Conservation (phyloP, 306 rosid genomes). For the Rubus parviflorus region DNA sequence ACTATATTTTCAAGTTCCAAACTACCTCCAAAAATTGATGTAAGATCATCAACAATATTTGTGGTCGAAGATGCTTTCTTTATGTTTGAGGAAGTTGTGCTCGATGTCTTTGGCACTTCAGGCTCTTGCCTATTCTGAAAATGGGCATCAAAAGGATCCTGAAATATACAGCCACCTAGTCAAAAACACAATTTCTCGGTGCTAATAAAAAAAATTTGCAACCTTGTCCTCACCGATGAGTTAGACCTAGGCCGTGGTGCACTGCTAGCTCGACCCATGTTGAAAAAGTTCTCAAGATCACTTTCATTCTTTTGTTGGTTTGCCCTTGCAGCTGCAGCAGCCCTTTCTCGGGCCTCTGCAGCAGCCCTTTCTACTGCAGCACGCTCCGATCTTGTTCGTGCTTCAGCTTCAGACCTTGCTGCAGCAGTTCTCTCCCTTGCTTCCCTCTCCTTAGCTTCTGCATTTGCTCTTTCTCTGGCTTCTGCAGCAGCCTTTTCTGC, state of each 20-base stretch:
- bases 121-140: slow-evolving; percentile 55
- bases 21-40: slow-evolving; percentile 90
- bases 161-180: slow-evolving; percentile 31
- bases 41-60: slow-evolving; percentile 89
- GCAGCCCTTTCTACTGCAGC: slow-evolving; percentile 83
- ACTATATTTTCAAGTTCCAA: slow-evolving; percentile 19
- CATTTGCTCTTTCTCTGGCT: slow-evolving; percentile 73
- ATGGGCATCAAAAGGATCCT: slow-evolving; percentile 55
- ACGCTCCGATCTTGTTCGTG: slow-evolving; percentile 77
- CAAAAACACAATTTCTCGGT: slow-evolving; percentile 15
- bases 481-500: slow-evolving; percentile 87
- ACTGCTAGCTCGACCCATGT: slow-evolving; percentile 74
- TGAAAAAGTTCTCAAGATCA: slow-evolving; percentile 86
- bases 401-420: slow-evolving; percentile 57
- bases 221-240: slow-evolving; percentile 59
- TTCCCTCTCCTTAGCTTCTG: slow-evolving; percentile 47
- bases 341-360: slow-evolving; percentile 82
- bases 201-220: slow-evolving; percentile 23
- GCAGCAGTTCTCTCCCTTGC: slow-evolving; percentile 36
- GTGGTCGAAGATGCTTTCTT: slow-evolving; percentile 75
- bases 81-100: slow-evolving; percentile 52
- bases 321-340: slow-evolving; percentile 74
- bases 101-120: slow-evolving; percentile 57
- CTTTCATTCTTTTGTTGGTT: slow-evolving; percentile 74
- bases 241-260: slow-evolving; percentile 86